phyloP scores from a whole-genome alignment of 2,329 filamentous ascomycete species.

The Akanthomyces dipterigenus region DNA sequence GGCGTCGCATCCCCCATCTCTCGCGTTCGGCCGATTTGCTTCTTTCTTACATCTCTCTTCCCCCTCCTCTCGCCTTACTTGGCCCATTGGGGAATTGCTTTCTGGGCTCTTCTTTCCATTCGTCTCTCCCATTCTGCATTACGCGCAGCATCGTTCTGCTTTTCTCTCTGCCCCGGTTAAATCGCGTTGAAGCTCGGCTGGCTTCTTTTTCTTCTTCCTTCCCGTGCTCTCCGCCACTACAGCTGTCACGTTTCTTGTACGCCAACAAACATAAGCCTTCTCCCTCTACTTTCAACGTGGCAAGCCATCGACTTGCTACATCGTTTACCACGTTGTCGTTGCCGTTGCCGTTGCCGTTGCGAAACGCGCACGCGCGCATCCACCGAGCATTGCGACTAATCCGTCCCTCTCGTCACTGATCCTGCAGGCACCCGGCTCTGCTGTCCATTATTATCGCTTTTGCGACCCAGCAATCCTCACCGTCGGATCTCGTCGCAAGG shows the following conservation, averaged over 20 bases:
- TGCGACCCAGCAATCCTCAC: not conserved
- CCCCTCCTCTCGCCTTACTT: not conserved
- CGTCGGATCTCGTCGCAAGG: not conserved
- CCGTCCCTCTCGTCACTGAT: not conserved
- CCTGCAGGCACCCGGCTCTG: constrained; percentile 1
- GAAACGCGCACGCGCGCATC: not conserved
- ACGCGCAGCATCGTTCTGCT: not conserved
- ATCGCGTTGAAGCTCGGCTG: constrained; percentile 4
- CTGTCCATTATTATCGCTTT: not conserved
- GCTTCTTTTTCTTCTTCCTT: not conserved
- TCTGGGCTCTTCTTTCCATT: not conserved
- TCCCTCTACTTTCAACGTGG: not conserved
- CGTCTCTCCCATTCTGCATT: not conserved
- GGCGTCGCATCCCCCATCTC: constrained; percentile 8
- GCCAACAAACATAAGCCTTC: not conserved
- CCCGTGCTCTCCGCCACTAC: not conserved
- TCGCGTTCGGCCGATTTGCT: constrained; percentile 7
- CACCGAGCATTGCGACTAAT: not conserved
- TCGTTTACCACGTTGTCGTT: not conserved
- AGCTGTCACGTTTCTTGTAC: not conserved
- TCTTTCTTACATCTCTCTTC: constrained; percentile 11
- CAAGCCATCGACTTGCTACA: not conserved
- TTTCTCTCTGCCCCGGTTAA: not conserved
- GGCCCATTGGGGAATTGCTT: not conserved
- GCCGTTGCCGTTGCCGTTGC: not conserved